Evolutionary conservation across 805 yeast genomes (phyloP), one percentile per base, ranked within the genome.

Genomic region (Zygoascus tannicola): DNA sequence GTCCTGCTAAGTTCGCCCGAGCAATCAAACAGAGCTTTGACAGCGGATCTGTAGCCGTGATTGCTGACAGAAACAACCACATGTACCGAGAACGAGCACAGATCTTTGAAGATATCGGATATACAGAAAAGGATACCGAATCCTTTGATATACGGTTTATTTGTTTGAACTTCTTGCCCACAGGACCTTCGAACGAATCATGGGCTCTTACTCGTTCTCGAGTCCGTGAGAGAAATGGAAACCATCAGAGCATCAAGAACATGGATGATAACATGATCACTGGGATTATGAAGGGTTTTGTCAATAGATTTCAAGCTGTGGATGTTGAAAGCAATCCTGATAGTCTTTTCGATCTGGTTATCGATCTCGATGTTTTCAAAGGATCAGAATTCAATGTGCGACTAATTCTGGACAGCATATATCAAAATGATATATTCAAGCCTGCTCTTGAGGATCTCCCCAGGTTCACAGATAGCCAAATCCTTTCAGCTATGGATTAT

Each of bases 61-160:
- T 86, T 40, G 68, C 83, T 10, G 98, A 92, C 57, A 72, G 94
- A 54, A 90, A 90, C 61, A 88, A 92, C 58, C 90, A 84, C 59
- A 75, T 74, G 56, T 64, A 52, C 20, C 64, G 77, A 37, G 97
- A 90, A 62, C 70, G 98, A 35, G 56, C 66, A 45, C 81, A 81
- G 53, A 59, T 87, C 1, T 71, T 87, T 44, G 70, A 68, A 2
- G 77, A 75, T 52, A 56, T 71, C 16, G 73, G 72, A 43, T 19
- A 32, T n/a, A 68, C 66, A 28, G 62, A 66, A 2, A 69, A 72
- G 35, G 64, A 76, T 3, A 63, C 70, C 2, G 57, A 60, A 44
- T 65, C 68, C 42, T 58, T 66, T 3, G 73, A 70, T 39, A 56
- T 85, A 22, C 72, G 75, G 41, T 75, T 76, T 40, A 70, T 90